Evolutionary conservation across 202 grass and related monocot species (phyloP).

Genomic region (Zoysia matrella): DNA sequence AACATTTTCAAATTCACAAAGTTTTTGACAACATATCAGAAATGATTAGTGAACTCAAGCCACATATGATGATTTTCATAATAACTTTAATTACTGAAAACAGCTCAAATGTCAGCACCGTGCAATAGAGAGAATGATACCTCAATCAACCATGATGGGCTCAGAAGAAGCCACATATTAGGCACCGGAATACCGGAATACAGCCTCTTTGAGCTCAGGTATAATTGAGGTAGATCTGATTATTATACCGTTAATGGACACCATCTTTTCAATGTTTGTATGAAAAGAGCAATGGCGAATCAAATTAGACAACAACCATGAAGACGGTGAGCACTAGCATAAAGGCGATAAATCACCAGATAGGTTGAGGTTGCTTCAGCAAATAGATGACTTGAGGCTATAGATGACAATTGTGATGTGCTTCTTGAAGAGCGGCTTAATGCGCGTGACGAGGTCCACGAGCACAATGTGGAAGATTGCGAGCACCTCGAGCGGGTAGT

Average conservation of each 20-base stretch:
- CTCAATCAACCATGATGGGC: constrained; percentile 95
- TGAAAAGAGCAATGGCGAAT: background rate
- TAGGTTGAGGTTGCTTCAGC: constrained; percentile 92
- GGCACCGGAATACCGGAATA: constrained; percentile 60
- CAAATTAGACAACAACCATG: background rate
- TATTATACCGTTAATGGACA: too few species aligned
- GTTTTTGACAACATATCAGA: background rate
- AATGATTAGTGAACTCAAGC: background rate
- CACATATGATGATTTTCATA: background rate
- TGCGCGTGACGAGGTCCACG: constrained; percentile 94
- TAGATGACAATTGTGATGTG: constrained; percentile 90
- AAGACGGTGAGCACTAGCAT: background rate
- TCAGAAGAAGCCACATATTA: constrained; percentile 94
- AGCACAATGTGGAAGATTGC: constrained; percentile 99
- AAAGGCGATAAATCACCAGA: constrained; percentile 60
- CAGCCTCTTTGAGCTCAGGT: too few species aligned
- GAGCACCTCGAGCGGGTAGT: constrained; percentile 94
- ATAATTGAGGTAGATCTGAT: too few species aligned
- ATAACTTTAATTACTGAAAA: background rate
- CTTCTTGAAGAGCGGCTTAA: constrained; percentile 96
- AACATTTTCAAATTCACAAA: background rate
- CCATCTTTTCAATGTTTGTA: constrained; percentile 75
- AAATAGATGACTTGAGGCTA: constrained; percentile 89
- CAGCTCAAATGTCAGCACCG: background rate
- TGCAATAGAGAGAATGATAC: constrained; percentile 39